A percentile compares a stretch with the other conserved stretches of the same genome.
Conservation (phyloP, 116 monocot genomes). For the Trichopus zeylanicus region DNA sequence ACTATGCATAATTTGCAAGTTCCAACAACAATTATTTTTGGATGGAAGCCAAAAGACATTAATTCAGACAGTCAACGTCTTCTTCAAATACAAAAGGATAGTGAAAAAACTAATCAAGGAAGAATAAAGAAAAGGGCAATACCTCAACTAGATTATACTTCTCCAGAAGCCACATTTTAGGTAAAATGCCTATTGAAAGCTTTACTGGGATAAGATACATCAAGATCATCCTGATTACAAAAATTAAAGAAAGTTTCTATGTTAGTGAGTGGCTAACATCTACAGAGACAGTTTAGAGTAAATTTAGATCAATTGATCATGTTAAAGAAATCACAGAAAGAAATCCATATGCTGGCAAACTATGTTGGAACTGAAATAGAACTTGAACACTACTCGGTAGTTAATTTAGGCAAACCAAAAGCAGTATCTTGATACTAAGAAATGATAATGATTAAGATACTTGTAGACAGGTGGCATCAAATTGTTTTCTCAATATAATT, state of each 20-base stretch:
- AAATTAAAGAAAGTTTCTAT: conserved; percentile 4
- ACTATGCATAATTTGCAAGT: too few species aligned
- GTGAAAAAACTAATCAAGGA: not conserved
- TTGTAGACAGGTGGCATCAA: not conserved
- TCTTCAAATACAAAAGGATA: not conserved
- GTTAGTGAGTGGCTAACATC: not conserved
- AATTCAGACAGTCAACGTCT: not conserved
- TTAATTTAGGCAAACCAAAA: too few species aligned
- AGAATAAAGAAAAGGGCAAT: conserved; percentile 6
- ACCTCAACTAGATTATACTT: conserved; percentile 85
- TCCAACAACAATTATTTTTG: too few species aligned
- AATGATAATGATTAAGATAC: too few species aligned
- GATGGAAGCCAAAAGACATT: not conserved
- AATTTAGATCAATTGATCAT: too few species aligned
- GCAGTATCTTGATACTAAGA: too few species aligned
- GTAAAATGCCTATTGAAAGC: conserved; percentile 84
- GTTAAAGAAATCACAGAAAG: too few species aligned
- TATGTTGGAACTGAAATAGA: too few species aligned
- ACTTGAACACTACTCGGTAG: too few species aligned
- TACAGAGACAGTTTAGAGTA: not conserved
- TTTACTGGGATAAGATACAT: conserved; percentile 94
- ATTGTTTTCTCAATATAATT: too few species aligned
- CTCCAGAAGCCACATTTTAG: conserved; percentile 54
- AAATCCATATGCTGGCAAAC: too few species aligned
- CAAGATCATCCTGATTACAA: conserved; percentile 70